phyloP scores from a whole-genome alignment of 805 yeast species.

The Wickerhamomyces rabaulensis region DNA sequence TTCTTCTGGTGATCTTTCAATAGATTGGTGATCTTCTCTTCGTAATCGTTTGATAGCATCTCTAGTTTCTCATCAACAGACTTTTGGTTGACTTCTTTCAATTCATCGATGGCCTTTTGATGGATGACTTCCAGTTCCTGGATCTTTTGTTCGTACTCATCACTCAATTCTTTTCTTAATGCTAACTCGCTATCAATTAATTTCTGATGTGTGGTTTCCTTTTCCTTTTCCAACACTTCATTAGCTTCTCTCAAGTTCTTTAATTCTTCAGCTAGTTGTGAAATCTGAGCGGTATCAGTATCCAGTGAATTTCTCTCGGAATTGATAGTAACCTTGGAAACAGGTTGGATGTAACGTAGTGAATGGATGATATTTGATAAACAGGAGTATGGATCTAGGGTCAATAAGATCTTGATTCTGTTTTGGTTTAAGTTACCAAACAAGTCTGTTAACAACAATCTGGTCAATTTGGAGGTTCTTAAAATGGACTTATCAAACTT shows the following conservation, averaged over 20 bases:
- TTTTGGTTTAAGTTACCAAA: slow-evolving; percentile 18
- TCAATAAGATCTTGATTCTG: slow-evolving; percentile 20
- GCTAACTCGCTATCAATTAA: slow-evolving; percentile 21
- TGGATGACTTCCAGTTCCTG: slow-evolving; percentile 33
- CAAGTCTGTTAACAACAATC: slow-evolving; percentile 42
- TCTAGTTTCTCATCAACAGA: slow-evolving; percentile 27
- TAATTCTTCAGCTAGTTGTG: slow-evolving; percentile 16
- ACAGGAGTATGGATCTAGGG: slow-evolving; percentile 22
- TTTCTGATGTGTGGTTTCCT: slow-evolving; percentile 18
- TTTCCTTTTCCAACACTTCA: slow-evolving; percentile 18
- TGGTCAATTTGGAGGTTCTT: slow-evolving; percentile 44
- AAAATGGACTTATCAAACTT: slow-evolving; percentile 36
- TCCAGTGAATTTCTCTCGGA: slow-evolving; percentile 19
- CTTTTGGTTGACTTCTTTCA: slow-evolving; percentile 24
- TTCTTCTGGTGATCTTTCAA: slow-evolving; percentile 9
- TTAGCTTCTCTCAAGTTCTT: slow-evolving; percentile 13
- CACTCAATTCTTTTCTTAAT: slow-evolving; percentile 25
- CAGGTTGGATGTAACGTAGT: slow-evolving; percentile 24
- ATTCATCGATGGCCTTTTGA: slow-evolving; percentile 25
- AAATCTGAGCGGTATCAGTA: slow-evolving; percentile 3
- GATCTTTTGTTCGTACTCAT: slow-evolving; percentile 30
- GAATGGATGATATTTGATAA: slow-evolving; percentile 20
- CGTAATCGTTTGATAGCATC: slow-evolving; percentile 29
- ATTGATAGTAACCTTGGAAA: slow-evolving; percentile 17
- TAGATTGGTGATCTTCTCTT: slow-evolving; percentile 24